phyloP scores from a whole-genome alignment of 805 yeast species.

The Helenozyma rhizophorensis region DNA sequence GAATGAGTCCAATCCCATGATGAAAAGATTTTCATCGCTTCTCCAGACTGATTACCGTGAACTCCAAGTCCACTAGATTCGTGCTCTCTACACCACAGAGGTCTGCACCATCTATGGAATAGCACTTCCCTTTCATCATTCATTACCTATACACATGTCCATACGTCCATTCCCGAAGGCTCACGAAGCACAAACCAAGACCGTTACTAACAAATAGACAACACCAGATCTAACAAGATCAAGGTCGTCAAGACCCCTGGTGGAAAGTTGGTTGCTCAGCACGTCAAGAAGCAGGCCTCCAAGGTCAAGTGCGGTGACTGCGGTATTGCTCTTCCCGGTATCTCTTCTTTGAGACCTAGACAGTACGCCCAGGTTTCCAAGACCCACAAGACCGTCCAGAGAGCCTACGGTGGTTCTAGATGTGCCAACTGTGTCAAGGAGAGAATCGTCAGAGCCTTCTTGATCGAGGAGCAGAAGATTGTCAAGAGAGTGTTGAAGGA shows the following conservation, averaged over 20 bases:
- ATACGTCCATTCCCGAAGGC: too few species aligned
- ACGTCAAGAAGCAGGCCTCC: slow-evolving; percentile 86
- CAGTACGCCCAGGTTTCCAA: slow-evolving; percentile 91
- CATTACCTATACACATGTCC: too few species aligned
- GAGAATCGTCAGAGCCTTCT: slow-evolving; percentile 99
- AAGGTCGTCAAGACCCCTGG: slow-evolving; percentile 99
- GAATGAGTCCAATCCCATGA: too few species aligned
- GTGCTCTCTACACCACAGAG: too few species aligned
- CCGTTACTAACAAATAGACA: slow-evolving; percentile 68
- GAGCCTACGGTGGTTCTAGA: slow-evolving; percentile 99
- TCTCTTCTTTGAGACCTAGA: slow-evolving; percentile 97
- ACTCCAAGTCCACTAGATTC: too few species aligned
- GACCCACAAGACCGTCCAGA: slow-evolving; percentile 96
- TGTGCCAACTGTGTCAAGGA: slow-evolving; percentile 99
- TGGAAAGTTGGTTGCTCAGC: slow-evolving; percentile 97
- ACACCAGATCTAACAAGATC: slow-evolving; percentile 99
- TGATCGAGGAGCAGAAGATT: slow-evolving; percentile 99
- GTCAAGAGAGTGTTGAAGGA: slow-evolving; percentile 99
- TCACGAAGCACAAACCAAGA: too few species aligned
- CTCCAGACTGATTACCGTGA: too few species aligned
- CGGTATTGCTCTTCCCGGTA: slow-evolving; percentile 78
- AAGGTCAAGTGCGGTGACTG: slow-evolving; percentile 89
- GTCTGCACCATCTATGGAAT: too few species aligned
- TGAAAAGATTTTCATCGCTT: too few species aligned
- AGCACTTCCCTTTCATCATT: too few species aligned